phyloP scores from a whole-genome alignment of 1,284 basidiomycete genomes.

The Melanopsichium pennsylvanicum region DNA sequence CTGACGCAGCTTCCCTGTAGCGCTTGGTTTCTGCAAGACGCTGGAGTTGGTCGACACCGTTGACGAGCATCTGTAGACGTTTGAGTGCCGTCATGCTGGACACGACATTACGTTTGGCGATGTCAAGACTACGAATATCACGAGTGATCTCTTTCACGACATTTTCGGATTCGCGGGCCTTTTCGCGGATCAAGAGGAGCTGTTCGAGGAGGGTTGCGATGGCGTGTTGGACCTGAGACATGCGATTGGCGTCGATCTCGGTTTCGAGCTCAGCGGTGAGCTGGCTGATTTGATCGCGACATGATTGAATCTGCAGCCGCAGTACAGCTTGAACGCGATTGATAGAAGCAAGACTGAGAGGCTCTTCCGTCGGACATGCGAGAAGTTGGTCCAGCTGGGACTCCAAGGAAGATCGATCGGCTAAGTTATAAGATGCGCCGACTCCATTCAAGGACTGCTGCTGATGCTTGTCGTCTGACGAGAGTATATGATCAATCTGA shows the following conservation, averaged over 20 bases:
- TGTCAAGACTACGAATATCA: conserved; percentile 92
- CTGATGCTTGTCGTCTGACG: conserved; percentile 6
- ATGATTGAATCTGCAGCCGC: conserved; percentile 22
- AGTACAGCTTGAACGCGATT: conserved; percentile 34
- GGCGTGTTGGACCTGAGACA: conserved; percentile 35
- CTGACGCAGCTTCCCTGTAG: conserved; percentile 59
- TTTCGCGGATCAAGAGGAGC: conserved; percentile 91
- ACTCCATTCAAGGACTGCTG: conserved; percentile 1
- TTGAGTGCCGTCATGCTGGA: conserved; percentile 89
- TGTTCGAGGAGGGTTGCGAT: conserved; percentile 75
- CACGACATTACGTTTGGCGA: conserved; percentile 84
- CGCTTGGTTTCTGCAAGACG: conserved; percentile 51
- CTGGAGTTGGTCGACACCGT: conserved; percentile 56
- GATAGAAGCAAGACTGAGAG: conserved; percentile 28
- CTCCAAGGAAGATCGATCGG: conserved; percentile 27
- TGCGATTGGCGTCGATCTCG: conserved; percentile 42
- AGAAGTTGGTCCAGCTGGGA: conserved; percentile 33
- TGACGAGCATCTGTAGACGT: conserved; percentile 74
- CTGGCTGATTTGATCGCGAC: conserved; percentile 15
- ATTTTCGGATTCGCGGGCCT: conserved; percentile 78
- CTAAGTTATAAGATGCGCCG: conserved; percentile 1
- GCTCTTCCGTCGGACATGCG: conserved; percentile 11
- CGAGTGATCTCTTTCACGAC: conserved; percentile 94
- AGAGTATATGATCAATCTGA: conserved; percentile 33
- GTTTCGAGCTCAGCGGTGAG: conserved; percentile 34